phyloP scores from a whole-genome alignment of 2,329 filamentous ascomycete genomes.

The Didymosphaeria variabile region DNA sequence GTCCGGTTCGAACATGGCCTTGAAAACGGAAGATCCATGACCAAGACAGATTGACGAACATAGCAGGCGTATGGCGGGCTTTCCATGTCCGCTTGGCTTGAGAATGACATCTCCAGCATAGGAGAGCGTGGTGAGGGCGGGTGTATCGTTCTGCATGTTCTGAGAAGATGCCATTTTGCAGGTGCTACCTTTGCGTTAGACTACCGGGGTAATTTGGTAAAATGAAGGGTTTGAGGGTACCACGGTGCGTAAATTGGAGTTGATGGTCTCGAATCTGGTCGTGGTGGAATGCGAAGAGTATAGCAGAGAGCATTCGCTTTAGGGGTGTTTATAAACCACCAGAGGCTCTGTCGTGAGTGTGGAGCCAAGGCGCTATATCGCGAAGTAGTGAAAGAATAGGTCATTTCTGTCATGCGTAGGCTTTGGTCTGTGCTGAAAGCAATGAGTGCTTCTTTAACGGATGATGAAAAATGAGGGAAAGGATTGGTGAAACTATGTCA shows the following conservation, averaged over 20 bases:
- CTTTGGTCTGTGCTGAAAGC: not conserved
- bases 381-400: not conserved
- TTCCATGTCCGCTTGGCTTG: not conserved
- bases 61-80: not conserved
- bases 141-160: not conserved
- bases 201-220: too few species aligned
- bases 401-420: not conserved
- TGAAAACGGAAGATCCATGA: not conserved
- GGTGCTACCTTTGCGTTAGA: not conserved
- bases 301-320: too few species aligned
- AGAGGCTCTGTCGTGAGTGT: not conserved
- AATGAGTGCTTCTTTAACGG: not conserved
- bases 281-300: too few species aligned
- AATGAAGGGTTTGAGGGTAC: too few species aligned
- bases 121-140: not conserved
- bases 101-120: not conserved
- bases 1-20: not conserved
- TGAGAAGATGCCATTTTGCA: not conserved
- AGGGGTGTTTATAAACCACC: not conserved
- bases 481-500: not conserved
- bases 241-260: too few species aligned
- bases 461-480: not conserved
- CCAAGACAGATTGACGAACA: not conserved
- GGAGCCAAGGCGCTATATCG: not conserved
- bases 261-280: too few species aligned